Conservation (phyloP, 1,284 basidiomycete genomes). For the Ustilago crameri region DNA sequence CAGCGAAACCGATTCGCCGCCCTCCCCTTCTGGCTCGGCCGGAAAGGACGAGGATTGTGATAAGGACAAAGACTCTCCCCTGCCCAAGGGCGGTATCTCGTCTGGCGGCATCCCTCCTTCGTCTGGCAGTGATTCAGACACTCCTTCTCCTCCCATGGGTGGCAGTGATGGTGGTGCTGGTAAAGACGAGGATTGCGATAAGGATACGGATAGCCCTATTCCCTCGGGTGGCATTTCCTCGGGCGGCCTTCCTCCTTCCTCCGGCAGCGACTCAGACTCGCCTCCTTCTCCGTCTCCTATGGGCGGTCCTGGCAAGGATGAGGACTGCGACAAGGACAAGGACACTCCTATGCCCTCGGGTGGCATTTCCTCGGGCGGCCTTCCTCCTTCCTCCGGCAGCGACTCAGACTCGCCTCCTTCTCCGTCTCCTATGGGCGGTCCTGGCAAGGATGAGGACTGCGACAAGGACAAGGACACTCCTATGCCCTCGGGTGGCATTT, state of each 20-base stretch:
- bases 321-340: constrained; percentile 11
- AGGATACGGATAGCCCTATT: background rate
- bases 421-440: background rate
- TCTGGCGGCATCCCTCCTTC: constrained; percentile 8
- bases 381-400: constrained; percentile 1
- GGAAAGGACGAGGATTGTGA: constrained; percentile 4
- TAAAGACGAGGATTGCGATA: constrained; percentile 1
- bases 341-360: constrained; percentile 3
- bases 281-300: background rate
- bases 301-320: background rate
- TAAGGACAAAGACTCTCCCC: constrained; percentile 3
- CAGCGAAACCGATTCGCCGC: too few relatives aligned
- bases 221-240: constrained; percentile 3
- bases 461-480: constrained; percentile 13
- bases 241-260: background rate
- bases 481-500: background rate
- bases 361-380: constrained; percentile 11
- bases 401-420: background rate
- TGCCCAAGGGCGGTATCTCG: constrained; percentile 5
- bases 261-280: too few relatives aligned
- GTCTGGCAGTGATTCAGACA: background rate
- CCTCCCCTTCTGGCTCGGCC: too few relatives aligned
- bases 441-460: constrained; percentile 1
- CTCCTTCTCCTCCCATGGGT: background rate
- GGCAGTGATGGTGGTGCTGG: background rate